Evolutionary conservation across 192 early-diverging fungal species (phyloP), one percentile per base, ranked within the genome.

Genomic region (Tieghemiomyces parasiticus): DNA sequence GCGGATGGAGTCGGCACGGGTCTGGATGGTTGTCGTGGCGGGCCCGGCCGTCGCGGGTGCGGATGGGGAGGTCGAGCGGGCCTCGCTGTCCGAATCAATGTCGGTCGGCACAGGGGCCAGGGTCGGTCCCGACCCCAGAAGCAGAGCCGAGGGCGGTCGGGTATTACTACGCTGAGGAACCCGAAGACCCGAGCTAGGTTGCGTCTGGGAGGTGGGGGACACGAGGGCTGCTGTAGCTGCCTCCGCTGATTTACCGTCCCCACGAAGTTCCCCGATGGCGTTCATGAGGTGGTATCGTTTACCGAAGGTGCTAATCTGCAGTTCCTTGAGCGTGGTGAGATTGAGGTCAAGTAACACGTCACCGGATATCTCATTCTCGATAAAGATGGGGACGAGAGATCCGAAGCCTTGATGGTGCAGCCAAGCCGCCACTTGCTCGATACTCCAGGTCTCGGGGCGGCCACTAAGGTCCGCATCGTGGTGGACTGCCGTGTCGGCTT

Each of bases 331-430:
- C 19, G 75, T 71, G 35, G 77, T 74, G 20, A 88, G 67, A 52
- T 74, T 78, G 19, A 85, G 56, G 30, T 80, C 78, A 0, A 88
- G 29, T 3, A 88, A 67, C n/a, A 74, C 68, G 45, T 78, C 78
- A 46, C 85, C 85, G 29, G 76, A 80, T 53, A 88, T 80, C 42
- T 79, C 80, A 50, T 84, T 78, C 13, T 83, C 85, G 82, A 78
- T 60, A 65, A 84, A 84, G 35, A 73, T 74, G 22, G 60, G 35
- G 3, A 54, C 61, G 3, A 76, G 71, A 16, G 62, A 62, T 3
- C 56, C 74, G 45, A 82, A 74, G 3, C 84, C 82, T 10, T 70
- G 71, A 30, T 56, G 59, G 2, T 63, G 68, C 16, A 86, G 61
- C 84, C 84, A 86, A 24, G 65, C 63, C 4, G 71, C 76, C 26